phyloP scores from a whole-genome alignment of 257 asterid genomes.

The Echium plantagineum region DNA sequence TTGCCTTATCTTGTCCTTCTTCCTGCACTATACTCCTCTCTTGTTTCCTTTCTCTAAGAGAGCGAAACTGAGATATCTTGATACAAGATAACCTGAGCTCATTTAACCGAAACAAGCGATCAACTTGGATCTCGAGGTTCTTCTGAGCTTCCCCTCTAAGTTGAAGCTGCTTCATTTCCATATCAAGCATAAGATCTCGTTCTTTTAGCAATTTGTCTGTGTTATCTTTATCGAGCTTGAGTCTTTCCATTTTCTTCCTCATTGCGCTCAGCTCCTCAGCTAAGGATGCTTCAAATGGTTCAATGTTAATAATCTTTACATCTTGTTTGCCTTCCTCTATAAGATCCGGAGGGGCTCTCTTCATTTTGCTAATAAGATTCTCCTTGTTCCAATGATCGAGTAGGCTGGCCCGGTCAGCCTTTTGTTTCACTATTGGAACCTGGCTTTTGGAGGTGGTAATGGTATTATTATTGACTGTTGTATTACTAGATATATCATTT shows the following conservation, averaged over 20 bases:
- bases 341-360: slow-evolving; percentile 4
- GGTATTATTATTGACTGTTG: not conserved
- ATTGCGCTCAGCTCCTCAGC: slow-evolving; percentile 69
- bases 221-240: slow-evolving; percentile 41
- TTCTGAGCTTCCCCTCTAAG: slow-evolving; percentile 60
- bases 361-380: slow-evolving; percentile 15
- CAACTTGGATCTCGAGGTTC: slow-evolving; percentile 77
- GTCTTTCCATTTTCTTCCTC: slow-evolving; percentile 49
- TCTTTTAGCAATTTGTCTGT: slow-evolving; percentile 44
- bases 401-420: slow-evolving; percentile 5
- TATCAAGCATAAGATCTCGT: slow-evolving; percentile 35
- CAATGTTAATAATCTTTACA: slow-evolving; percentile 2
- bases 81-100: slow-evolving; percentile 57
- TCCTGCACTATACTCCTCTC: slow-evolving; percentile 34
- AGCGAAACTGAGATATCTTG: slow-evolving; percentile 45
- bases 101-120: slow-evolving; percentile 65
- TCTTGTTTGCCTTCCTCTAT: slow-evolving; percentile 3
- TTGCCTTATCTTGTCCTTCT: not conserved
- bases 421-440: slow-evolving; percentile 6
- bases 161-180: slow-evolving; percentile 43
- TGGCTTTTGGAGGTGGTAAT: slow-evolving; percentile 6
- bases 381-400: slow-evolving; percentile 42
- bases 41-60: slow-evolving; percentile 49
- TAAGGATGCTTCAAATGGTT: slow-evolving; percentile 37
- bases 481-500: slow-evolving; percentile 14